Percentiles rank a stretch among this genome's conserved stretches.
Conservation (phyloP, 495 filamentous ascomycete species). For the Chaetomium cochliodes region DNA sequence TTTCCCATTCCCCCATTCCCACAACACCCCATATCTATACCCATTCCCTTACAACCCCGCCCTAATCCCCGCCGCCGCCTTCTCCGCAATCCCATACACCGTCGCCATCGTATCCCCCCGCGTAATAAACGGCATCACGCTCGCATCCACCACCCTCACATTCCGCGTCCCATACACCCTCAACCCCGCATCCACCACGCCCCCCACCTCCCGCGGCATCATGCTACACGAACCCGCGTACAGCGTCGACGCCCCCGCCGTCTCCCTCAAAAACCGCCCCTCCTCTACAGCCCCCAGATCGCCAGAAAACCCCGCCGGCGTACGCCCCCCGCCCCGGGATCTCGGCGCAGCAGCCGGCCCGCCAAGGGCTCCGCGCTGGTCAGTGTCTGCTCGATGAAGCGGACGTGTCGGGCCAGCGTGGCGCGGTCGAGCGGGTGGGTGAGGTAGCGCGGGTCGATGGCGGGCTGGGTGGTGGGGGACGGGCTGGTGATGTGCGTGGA, state of each 20-base stretch:
- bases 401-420: conserved; percentile 41
- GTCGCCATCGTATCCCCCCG: conserved; percentile 5
- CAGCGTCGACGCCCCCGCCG: conserved; percentile 30
- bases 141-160: conserved; percentile 16
- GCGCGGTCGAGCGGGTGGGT: conserved; percentile 50
- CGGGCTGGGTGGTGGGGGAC: conserved; percentile 19
- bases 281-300: conserved; percentile 22
- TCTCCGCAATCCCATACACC: conserved; percentile 15
- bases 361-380: conserved; percentile 36
- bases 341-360: background rate
- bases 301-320: too few species aligned
- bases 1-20: background rate
- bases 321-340: background rate
- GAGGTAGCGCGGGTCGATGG: conserved; percentile 54
- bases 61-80: conserved; percentile 11
- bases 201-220: conserved; percentile 26
- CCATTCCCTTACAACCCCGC: background rate
- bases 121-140: conserved; percentile 6
- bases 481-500: conserved; percentile 50
- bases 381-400: conserved; percentile 35
- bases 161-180: conserved; percentile 17
- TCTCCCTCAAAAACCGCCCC: conserved; percentile 28
- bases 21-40: background rate
- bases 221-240: conserved; percentile 32
- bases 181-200: conserved; percentile 18